Base-by-base conservation (phyloP, 352 stramenopile genomes). In the Globisporangium irregulare region DNA sequence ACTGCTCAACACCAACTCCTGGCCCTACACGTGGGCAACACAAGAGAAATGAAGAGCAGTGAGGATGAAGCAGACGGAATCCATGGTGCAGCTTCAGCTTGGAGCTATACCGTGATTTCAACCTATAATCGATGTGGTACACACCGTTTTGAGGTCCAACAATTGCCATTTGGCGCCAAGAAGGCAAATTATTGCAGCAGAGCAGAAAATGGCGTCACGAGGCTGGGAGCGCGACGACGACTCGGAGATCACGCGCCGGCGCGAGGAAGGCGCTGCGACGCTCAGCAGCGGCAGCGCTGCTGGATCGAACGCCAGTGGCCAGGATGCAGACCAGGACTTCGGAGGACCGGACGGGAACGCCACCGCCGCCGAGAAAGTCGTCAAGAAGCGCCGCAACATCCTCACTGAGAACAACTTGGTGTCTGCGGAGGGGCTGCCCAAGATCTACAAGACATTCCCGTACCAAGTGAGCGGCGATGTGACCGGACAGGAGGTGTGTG, bases 401-500 rank as follows among this genome's bases (percentile, higher is more conserved):
- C 64, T 94, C 43, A 79, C 71, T n/a, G 87, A 94, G 61, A 82
- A 76, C 62, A 78, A 91, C 24, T 63, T 94, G 64, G 70, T 92
- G 34, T 88, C 80, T 0, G 69, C 73, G 24, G 76, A 91, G 59
- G 87, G 87, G 0, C 77, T 94, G 32, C 79, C 82, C 66, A 89
- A 90, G 71, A 77, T 94, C 57, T 82, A 90, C 43, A 70, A 75
- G 29, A 91, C 77, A 36, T 94, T 94, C 57, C 80, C 87, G 25
- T 90, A 86, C 61, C 84, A 91, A 69, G 77, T 90, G 12, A 81
- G 71, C 27, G 72, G 73, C 18, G 70, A 78, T 24, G 82, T 93
- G 3, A 66, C 73, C 3, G 85, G 82, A 0, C 78, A 89, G n/a
- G 85, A 92, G 74, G 79, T 85, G 75, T 27, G 9, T 22, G 57